Conservation (phyloP, 495 filamentous ascomycete species). For the Xylaria venustula region DNA sequence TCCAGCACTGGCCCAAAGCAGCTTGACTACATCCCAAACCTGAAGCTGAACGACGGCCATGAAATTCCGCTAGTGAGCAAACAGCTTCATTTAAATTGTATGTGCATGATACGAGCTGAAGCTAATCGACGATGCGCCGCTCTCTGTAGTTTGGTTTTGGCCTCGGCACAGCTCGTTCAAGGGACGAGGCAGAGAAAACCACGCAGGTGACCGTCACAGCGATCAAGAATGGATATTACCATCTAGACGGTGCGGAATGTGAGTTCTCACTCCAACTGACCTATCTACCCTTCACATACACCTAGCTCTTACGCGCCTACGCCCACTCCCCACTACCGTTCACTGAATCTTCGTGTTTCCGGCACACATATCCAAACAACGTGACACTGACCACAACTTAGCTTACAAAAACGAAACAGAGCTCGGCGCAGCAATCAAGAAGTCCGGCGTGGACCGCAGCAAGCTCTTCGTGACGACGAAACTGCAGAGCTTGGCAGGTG, state of each 20-base stretch:
- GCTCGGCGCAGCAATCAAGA: constrained; percentile 70
- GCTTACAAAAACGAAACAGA: constrained; percentile 79
- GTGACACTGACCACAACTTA: constrained; percentile 21
- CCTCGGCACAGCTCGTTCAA: constrained; percentile 48
- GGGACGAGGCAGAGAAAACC: constrained; percentile 46
- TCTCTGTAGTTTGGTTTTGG: constrained; percentile 67
- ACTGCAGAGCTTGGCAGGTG: constrained; percentile 50
- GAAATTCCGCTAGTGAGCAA: constrained; percentile 67
- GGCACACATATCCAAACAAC: not conserved
- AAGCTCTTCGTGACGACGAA: constrained; percentile 80
- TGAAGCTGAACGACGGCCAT: constrained; percentile 71
- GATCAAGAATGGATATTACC: constrained; percentile 67
- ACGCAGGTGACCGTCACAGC: constrained; percentile 65
- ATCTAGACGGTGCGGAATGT: constrained; percentile 78
- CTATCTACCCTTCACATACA: no score
- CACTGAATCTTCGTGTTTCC: not conserved
- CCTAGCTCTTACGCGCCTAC: no score
- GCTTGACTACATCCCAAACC: constrained; percentile 32
- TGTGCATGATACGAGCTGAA: not conserved
- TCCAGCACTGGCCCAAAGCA: constrained; percentile 34
- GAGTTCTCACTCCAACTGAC: not conserved
- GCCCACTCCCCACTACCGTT: no score
- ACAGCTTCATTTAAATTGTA: not conserved
- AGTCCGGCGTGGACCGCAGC: constrained; percentile 61
- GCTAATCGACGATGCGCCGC: constrained; percentile 4